A percentile compares a stretch with the other conserved stretches of the same genome.
phyloP scores from a whole-genome alignment of 1,284 basidiomycete genomes.

The Schizopora paradoxa region DNA sequence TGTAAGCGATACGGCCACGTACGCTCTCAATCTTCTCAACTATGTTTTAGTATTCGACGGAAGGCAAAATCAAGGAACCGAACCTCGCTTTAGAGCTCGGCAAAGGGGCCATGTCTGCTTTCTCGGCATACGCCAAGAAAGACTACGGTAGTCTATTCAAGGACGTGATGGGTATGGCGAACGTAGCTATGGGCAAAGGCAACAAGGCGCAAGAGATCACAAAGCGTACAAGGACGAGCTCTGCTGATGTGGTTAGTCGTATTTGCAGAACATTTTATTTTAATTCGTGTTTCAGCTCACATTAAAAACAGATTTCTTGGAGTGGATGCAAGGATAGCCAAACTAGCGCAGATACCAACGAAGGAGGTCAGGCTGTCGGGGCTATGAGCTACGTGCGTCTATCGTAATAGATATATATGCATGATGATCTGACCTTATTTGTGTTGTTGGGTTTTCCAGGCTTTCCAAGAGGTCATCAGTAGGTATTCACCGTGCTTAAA shows the following conservation, averaged over 20 bases:
- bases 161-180: conserved; percentile 46
- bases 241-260: conserved; percentile 58
- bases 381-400: conserved; percentile 75
- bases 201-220: conserved; percentile 61
- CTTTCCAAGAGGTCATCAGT: conserved; percentile 66
- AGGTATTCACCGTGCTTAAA: conserved; percentile 23
- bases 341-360: conserved; percentile 86
- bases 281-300: conserved; percentile 30
- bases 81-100: conserved; percentile 78
- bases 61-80: conserved; percentile 91
- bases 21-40: neutral
- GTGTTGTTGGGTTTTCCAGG: conserved; percentile 41
- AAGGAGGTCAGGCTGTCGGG: conserved; percentile 79
- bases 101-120: conserved; percentile 64
- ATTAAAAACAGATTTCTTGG: conserved; percentile 55
- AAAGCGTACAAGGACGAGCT: conserved; percentile 68
- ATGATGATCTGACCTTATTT: neutral
- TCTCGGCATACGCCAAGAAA: conserved; percentile 66
- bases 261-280: conserved; percentile 5
- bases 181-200: conserved; percentile 39
- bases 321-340: conserved; percentile 92
- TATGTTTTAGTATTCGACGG: conserved; percentile 72
- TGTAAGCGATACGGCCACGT: conserved; percentile 30
- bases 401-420: neutral
- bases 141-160: conserved; percentile 73